Base-by-base conservation (phyloP, 257 asterid species). In the Voacanga thouarsii region DNA sequence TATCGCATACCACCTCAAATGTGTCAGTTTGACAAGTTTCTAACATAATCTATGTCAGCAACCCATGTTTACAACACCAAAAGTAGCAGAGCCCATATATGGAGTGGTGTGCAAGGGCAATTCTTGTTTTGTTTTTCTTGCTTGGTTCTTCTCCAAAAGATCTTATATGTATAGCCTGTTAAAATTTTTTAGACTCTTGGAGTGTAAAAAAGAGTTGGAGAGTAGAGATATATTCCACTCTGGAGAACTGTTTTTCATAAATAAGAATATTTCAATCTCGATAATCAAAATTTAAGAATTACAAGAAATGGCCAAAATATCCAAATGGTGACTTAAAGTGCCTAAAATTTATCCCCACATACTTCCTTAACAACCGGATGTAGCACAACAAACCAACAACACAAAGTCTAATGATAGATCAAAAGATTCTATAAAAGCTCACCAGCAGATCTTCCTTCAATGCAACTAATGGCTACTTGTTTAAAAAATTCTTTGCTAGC, bases 401-500 rank as follows among this genome's bases (percentile, higher is more conserved):
- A 16, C 39, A 11, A 49, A 23, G 41, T 69, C 23, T 7, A 56
- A 21, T 39, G 30, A 43, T 41, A 66, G 41, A 33, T 19, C 49
- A 47, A 28, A 59, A 56, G 7, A 55, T 28, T 68, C 26, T 53
- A 59, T 3, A 39, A 24, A 83, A 70, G 61, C 89, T 83, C 78
- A 86, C 89, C 87, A 24, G 83, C 55, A 79, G 83, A 71, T 81
- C 83, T 79, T 26, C 79, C 79, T 71, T 77, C 85, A 28, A n/a
- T 75, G 84, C 79, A 77, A 60, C 82, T 60, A 71, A 76, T 66
- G 45, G 86, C 83, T 24, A 86, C 82, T 55, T 64, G 75, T 67
- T 84, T 78, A 75, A 86, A 86, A 63, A 86, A 86, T 45, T 75
- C 81, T 77, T 80, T 84, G 72, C 87, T 74, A 51, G 89, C 89